Evolutionary conservation across 768 basidiomycete species (phyloP), one percentile per base, ranked within the genome.

Genomic region (Suillus decipiens): DNA sequence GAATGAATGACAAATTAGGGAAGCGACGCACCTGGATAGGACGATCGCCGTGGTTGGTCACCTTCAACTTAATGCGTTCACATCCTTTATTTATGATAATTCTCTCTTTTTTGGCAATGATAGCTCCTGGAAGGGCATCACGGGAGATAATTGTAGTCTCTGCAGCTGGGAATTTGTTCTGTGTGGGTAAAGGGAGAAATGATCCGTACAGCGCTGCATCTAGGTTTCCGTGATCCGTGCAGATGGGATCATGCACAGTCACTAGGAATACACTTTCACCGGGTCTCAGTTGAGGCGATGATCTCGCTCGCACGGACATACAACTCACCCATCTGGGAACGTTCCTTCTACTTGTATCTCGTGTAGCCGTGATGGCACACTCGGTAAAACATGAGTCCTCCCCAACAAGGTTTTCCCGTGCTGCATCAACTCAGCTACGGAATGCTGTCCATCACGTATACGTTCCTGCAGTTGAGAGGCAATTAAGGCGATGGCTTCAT

Each of bases 341-440:
- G 94, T 96, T 15, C 95, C 95, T 73, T 98, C 95, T 0, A 97
- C 93, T 73, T 97, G 95, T 39, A 99, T 89, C 67, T 96, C 89
- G 68, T 93, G 89, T 31, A 98, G 74, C 53, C 88, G 82, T 7
- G 80, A 77, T 0, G 89, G 83, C 0, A 99, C 95, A 48, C 86
- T 85, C 0, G 94, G 86, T 61, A 95, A 81, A 47, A 99, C 96
- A 76, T 99, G 96, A 55, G 93, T 78, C 36, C 93, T 80, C 2
- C 96, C 96, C 10, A 99, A 82, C 59, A 99, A 73, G 22, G 83
- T 84, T 80, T 95, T 98, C 8, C 97, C 97, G 69, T 91, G 81
- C 55, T 93, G 88, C 96, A 96, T 96, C n/a, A 99, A 78, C 65
- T 98, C 86, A 0, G 93, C 84, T 10, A 99, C 96, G 0, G 87